A percentile compares a stretch with the other conserved stretches of the same genome.
These are phyloP conservation scores for Penicillium ochrochloron DNA, from an alignment of 495 filamentous ascomycete species.

Conservation along the genomic window DNA sequence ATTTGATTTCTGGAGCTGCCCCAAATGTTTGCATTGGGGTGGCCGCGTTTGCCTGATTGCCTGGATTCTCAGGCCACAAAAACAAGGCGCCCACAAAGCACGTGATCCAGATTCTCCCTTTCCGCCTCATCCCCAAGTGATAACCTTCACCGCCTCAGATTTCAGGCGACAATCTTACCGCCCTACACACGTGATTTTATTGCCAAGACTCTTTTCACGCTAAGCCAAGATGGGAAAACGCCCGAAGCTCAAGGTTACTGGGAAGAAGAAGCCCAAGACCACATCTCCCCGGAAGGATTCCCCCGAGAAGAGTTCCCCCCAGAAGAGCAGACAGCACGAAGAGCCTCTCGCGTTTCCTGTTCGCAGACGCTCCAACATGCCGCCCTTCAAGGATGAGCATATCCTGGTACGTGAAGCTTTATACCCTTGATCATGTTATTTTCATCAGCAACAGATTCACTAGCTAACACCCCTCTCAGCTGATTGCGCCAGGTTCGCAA, in stretches of 20 bases:
- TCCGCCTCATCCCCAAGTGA: neutral
- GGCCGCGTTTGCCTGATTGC: too few species aligned
- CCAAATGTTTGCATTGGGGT: neutral
- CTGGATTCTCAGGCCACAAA: neutral
- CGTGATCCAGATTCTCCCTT: neutral
- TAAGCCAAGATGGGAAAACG: constrained; percentile 26
- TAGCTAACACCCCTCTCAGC: neutral
- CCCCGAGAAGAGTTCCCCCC: neutral
- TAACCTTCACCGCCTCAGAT: neutral
- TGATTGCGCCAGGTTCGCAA: constrained; percentile 94
- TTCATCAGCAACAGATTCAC: neutral
- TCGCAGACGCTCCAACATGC: constrained; percentile 51
- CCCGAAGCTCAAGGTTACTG: neutral
- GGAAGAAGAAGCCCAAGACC: neutral
- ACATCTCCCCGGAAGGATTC: too few species aligned
- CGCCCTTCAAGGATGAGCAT: constrained; percentile 78
- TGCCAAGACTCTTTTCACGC: constrained; percentile 1
- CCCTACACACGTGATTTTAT: constrained; percentile 18
- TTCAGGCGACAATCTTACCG: neutral
- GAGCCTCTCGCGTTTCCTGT: constrained; percentile 5
- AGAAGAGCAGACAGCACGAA: neutral
- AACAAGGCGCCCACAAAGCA: neutral
- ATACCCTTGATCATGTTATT: neutral
- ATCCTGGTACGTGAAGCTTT: constrained; percentile 58
- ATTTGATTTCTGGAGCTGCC: neutral